phyloP scores from a whole-genome alignment of 257 asterid species.

The Lantana camara region DNA sequence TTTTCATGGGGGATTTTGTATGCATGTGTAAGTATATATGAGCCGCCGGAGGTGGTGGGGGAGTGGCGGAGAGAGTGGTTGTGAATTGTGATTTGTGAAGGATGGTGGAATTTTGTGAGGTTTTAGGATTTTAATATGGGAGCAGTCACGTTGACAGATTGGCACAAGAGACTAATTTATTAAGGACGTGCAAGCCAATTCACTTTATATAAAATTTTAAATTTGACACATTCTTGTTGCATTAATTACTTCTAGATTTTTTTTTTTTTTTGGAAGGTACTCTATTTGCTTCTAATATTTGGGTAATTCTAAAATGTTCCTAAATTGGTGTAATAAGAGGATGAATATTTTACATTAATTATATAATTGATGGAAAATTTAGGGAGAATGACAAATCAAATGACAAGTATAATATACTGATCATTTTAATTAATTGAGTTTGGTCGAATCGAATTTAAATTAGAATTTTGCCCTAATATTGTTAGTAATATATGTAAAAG shows the following conservation, averaged over 20 bases:
- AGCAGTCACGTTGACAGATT: constrained; percentile 66
- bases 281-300: constrained; percentile 20
- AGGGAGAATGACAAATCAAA: too few relatives aligned
- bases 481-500: too few relatives aligned
- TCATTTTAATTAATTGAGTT: too few relatives aligned
- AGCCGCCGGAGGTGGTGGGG: constrained; percentile 12
- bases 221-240: constrained; percentile 34
- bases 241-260: constrained; percentile 21
- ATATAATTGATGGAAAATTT: too few relatives aligned
- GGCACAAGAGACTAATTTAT: constrained; percentile 53
- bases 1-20: constrained; percentile 15
- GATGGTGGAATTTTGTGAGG: constrained; percentile 45
- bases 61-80: constrained; percentile 42
- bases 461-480: too few relatives aligned
- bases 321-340: too few relatives aligned
- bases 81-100: too few relatives aligned
- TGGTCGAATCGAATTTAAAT: too few relatives aligned
- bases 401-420: too few relatives aligned
- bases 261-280: constrained; percentile 31
- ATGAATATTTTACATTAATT: too few relatives aligned
- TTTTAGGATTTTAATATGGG: constrained; percentile 39
- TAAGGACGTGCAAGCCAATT: constrained; percentile 72
- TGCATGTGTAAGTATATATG: constrained; percentile 21
- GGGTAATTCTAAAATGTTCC: too few relatives aligned
- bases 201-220: constrained; percentile 33